Percentiles rank a stretch among this genome's conserved stretches.
Conservation (phyloP, 352 stramenopile genomes). For the Phytophthora crassamura region DNA sequence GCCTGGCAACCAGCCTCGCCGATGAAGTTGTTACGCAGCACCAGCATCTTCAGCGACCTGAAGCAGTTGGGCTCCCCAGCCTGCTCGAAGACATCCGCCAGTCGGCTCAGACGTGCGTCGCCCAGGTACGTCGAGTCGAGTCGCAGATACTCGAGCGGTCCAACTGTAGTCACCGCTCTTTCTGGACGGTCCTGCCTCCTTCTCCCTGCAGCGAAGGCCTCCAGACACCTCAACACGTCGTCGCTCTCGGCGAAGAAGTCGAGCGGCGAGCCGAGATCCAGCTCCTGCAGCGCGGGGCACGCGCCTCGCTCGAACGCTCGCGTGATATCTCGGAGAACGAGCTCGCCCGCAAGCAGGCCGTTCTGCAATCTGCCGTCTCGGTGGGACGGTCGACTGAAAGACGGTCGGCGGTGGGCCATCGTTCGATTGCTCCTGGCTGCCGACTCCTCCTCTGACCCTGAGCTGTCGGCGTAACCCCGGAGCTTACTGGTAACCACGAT, state of each 20-base stretch:
- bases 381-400: slow-evolving; percentile 25
- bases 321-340: slow-evolving; percentile 31
- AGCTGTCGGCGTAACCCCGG: neutral
- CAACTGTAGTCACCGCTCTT: neutral
- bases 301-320: slow-evolving; percentile 37
- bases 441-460: slow-evolving; percentile 2
- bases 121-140: slow-evolving; percentile 69
- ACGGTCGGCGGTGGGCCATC: slow-evolving; percentile 23
- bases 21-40: slow-evolving; percentile 67
- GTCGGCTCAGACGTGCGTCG: slow-evolving; percentile 44
- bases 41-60: slow-evolving; percentile 40
- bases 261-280: slow-evolving; percentile 54
- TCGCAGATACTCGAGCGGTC: slow-evolving; percentile 36
- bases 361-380: slow-evolving; percentile 12
- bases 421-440: neutral
- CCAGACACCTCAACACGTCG: slow-evolving; percentile 45
- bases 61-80: slow-evolving; percentile 32
- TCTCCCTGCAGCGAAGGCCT: slow-evolving; percentile 38
- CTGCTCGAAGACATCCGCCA: slow-evolving; percentile 43
- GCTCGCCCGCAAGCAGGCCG: slow-evolving; percentile 17
- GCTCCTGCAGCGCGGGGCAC: slow-evolving; percentile 42
- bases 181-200: neutral
- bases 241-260: slow-evolving; percentile 68
- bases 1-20: slow-evolving; percentile 51
- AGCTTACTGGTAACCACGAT: slow-evolving; percentile 57